Base-by-base conservation (phyloP, 768 basidiomycete genomes). In the Candolleomyces eurysporus region DNA sequence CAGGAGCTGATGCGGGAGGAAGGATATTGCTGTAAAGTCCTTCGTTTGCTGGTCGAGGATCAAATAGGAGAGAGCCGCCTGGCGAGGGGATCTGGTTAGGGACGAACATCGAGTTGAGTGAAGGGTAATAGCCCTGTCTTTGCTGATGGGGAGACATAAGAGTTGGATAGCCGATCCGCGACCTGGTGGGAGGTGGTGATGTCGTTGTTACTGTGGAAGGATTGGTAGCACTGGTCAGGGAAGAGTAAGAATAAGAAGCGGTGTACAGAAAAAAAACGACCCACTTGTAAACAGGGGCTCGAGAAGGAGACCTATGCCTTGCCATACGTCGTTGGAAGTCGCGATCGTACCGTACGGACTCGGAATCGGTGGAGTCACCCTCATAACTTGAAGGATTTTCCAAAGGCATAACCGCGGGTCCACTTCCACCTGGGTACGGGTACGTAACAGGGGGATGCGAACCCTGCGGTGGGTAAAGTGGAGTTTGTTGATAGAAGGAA, bases 131-230 rank as follows among this genome's bases (percentile, higher is more conserved):
- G 43, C 91, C 91, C 67, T 93, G 91, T 55, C 75, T 80, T 59
- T 85, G 81, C 71, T 93, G 91, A 61, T 93, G 92, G 59, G 83
- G 83, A 1, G 87, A 86, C 91, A 93, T 93, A 39, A 92, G 82
- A 16, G 83, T 78, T 1, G 90, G 90, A 66, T 90, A 90, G 39
- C 79, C 79, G 58, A 88, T 73, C 19, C 76, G 68, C 16, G 76
- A 73, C 40, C 80, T 77, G 5, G 79, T 77, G 16, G 86, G 82
- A n/a, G 84, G 79, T 4, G 88, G 84, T 32, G 90, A 88, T 10
- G 90, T 91, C 0, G 88, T 89, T 1, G 89, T 91, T 51, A 88
- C 76, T 40, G 88, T 87, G 9, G 32, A 13, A 19, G 54, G 39
- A 14, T 56, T 40, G 17, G 31, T 82, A 75, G 17, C 83, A 83